Base-by-base conservation (phyloP, 2,329 filamentous ascomycete species). In the Aspergillus costaricaensis region DNA sequence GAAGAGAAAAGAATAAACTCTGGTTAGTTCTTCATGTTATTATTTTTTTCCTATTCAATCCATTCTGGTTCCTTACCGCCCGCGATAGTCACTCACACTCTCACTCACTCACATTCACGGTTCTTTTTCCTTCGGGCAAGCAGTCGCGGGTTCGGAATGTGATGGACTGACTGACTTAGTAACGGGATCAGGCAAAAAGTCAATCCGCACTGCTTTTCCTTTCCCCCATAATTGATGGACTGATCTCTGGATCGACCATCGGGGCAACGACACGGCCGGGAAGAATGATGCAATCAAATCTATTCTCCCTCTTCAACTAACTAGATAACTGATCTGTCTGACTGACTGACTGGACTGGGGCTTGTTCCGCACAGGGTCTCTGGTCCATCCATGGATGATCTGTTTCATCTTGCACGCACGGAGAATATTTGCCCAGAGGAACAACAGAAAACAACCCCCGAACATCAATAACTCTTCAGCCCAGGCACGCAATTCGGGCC, bases 61-160 rank as follows among this genome's bases (percentile, higher is more conserved):
- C 32, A 14, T 36, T 36, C 32, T 36, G 27, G 14, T 36, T 14
- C 12, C 51, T 54, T 54, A 54, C 51, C 38, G 32, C 32, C 51
- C 30, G 21, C 8, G 0, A 41, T 54, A 12, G 9, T 23, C n/a
- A 30, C 38, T 36, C 32, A 14, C 30, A 14, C 12, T 32, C 30
- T 2, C 32, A 2, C 32, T 10, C 30, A 32, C 30, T 36, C 12
- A 36, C 32, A 14, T 14, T 36, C 32, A 36, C 32, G 12, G 5
- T 25, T 55, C 47, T 68, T 68, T 73, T 41, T 44, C 17, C 39
- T 56, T 48, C 17, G 9, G 49, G 49, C 49, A 52, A 21, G 49
- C 49, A 52, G 49, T 52, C 49, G 30, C 49, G 15, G 30, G 49
- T 30, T 15, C 51, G 32, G 30, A 23, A 53, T 23, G 36, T 6